These are phyloP conservation scores for Nasturtium officinale DNA, from an alignment of 345 rosid species.

Conservation along the genomic window DNA sequence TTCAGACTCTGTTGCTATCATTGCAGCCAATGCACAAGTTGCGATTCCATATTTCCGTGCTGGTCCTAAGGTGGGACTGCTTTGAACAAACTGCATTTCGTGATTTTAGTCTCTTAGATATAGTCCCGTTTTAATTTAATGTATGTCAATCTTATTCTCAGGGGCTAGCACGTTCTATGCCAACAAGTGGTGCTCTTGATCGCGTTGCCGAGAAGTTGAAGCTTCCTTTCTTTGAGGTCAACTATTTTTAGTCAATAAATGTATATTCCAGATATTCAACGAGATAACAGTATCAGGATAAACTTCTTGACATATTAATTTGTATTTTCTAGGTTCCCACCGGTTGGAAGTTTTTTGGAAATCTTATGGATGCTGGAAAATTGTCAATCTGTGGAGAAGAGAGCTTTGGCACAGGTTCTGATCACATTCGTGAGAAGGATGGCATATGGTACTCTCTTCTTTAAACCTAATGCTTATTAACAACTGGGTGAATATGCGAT, in stretches of 20 bases:
- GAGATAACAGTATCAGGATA: not conserved
- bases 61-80: constrained; percentile 71
- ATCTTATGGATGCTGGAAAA: constrained; percentile 96
- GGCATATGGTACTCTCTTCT: constrained; percentile 76
- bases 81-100: not conserved
- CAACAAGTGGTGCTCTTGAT: constrained; percentile 97
- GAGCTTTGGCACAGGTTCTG: constrained; percentile 98
- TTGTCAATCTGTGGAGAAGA: constrained; percentile 95
- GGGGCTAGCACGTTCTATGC: constrained; percentile 98
- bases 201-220: constrained; percentile 82
- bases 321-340: constrained; percentile 75
- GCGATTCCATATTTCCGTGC: constrained; percentile 78
- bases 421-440: constrained; percentile 96
- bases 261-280: not conserved
- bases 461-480: not conserved
- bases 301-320: constrained; percentile 32
- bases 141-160: constrained; percentile 40
- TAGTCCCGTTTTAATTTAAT: not conserved
- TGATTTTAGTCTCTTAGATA: not conserved
- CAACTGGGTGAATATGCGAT: constrained; percentile 3
- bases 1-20: constrained; percentile 91
- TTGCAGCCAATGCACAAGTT: constrained; percentile 87
- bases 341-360: constrained; percentile 97
- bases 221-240: constrained; percentile 90
- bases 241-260: constrained; percentile 14